Evolutionary conservation across 306 rosid genomes (phyloP).

Genomic region (Morella rubra): DNA sequence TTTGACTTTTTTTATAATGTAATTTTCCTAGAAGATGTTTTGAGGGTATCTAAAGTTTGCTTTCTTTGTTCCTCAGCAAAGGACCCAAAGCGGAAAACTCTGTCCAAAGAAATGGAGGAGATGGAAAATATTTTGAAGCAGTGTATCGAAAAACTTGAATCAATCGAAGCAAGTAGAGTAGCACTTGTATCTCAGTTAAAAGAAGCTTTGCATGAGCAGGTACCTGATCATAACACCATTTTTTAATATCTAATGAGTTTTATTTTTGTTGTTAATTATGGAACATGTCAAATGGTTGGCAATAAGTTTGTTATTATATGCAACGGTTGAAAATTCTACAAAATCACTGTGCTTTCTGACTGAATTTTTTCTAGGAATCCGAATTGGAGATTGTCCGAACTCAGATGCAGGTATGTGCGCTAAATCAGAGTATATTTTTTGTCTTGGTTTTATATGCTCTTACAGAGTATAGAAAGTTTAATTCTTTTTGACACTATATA

Average conservation of each 20-base stretch:
- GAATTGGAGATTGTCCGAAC: slow-evolving; percentile 81
- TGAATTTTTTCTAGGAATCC: slow-evolving; percentile 59
- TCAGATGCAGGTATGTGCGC: slow-evolving; percentile 75
- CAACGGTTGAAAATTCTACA: slow-evolving; percentile 20
- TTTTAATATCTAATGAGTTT: slow-evolving; percentile 6
- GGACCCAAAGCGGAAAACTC: slow-evolving; percentile 72
- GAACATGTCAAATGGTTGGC: not conserved
- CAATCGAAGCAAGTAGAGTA: slow-evolving; percentile 68
- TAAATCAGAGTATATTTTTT: slow-evolving; percentile 9
- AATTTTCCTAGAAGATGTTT: not conserved
- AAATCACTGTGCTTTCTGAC: slow-evolving; percentile 10
- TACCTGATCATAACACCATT: slow-evolving; percentile 17
- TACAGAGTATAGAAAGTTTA: not conserved
- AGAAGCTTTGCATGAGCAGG: slow-evolving; percentile 89
- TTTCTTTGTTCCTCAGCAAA: slow-evolving; percentile 58
- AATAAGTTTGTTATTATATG: slow-evolving; percentile 22
- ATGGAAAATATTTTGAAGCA: slow-evolving; percentile 71
- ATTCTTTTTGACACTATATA: not conserved
- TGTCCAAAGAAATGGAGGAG: slow-evolving; percentile 74
- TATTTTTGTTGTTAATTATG: not conserved
- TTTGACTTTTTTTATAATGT: not conserved
- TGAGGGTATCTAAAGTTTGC: slow-evolving; percentile 31
- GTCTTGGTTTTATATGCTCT: not conserved
- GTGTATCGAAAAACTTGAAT: slow-evolving; percentile 70
- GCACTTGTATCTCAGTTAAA: slow-evolving; percentile 78